Conservation (phyloP, 78 protist genomes). For the Goniomonas avonlea region DNA sequence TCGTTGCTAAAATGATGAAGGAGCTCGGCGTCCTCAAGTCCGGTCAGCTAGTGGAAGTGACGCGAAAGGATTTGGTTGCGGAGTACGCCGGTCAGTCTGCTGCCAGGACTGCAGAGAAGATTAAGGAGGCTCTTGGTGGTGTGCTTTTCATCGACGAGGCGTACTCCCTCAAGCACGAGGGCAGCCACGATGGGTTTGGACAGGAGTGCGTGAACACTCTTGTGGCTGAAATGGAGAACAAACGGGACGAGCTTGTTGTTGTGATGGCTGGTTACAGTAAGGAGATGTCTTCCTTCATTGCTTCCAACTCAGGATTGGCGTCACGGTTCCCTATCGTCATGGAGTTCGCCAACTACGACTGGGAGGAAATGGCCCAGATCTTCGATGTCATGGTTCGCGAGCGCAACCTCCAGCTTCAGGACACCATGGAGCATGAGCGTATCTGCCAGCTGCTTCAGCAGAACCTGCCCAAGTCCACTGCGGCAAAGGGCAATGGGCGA, state of each 20-base stretch:
- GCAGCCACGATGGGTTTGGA: slow-evolving; percentile 3
- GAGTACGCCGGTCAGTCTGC: slow-evolving; percentile 27
- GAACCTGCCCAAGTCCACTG: neutral
- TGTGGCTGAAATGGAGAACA: slow-evolving; percentile 18
- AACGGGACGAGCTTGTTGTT: slow-evolving; percentile 4
- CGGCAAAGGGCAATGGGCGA: slow-evolving; percentile 30
- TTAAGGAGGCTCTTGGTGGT: slow-evolving; percentile 27
- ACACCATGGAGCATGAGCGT: neutral
- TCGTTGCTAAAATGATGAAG: slow-evolving; percentile 4
- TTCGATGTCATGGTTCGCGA: neutral
- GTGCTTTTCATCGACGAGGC: slow-evolving; percentile 41
- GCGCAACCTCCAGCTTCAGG: neutral
- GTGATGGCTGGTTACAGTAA: slow-evolving; percentile 27
- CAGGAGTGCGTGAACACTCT: slow-evolving; percentile 30
- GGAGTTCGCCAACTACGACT: slow-evolving; percentile 18
- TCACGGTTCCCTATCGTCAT: slow-evolving; percentile 37
- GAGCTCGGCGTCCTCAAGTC: neutral
- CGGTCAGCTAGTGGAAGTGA: slow-evolving; percentile 25
- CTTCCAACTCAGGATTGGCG: slow-evolving; percentile 20
- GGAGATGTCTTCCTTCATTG: slow-evolving; percentile 24
- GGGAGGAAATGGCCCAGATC: slow-evolving; percentile 5
- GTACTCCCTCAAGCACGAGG: slow-evolving; percentile 27
- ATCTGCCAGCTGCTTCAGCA: neutral
- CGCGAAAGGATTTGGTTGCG: slow-evolving; percentile 25
- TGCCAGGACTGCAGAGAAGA: neutral